phyloP scores from a whole-genome alignment of 108 stramenopile genomes.

The Pseudonitzschia multistriata region DNA sequence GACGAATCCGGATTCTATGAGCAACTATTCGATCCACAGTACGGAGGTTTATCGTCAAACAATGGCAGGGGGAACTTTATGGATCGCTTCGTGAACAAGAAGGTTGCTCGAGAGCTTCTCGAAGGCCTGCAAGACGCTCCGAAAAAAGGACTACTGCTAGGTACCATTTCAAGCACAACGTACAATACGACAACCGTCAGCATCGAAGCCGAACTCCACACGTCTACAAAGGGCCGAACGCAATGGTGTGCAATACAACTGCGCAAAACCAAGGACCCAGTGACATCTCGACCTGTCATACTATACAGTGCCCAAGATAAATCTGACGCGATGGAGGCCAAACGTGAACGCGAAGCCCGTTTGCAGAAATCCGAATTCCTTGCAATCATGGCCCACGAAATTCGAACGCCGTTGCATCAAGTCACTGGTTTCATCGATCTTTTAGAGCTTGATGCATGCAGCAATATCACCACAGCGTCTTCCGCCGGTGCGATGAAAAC shows the following conservation, averaged over 20 bases:
- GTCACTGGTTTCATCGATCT: slow-evolving; percentile 65
- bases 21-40: slow-evolving; percentile 2
- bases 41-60: neutral
- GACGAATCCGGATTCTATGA: slow-evolving; percentile 11
- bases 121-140: slow-evolving; percentile 14
- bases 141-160: neutral
- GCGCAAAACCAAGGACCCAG: slow-evolving; percentile 38
- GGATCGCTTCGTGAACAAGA: slow-evolving; percentile 31
- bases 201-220: slow-evolving; percentile 29
- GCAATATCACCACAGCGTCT: neutral
- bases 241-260: slow-evolving; percentile 40
- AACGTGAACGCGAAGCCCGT: slow-evolving; percentile 32
- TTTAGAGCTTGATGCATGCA: slow-evolving; percentile 25
- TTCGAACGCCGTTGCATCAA: slow-evolving; percentile 65
- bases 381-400: slow-evolving; percentile 58
- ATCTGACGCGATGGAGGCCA: slow-evolving; percentile 28
- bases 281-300: slow-evolving; percentile 30
- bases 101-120: slow-evolving; percentile 27
- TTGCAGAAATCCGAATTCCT: slow-evolving; percentile 32
- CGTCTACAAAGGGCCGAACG: slow-evolving; percentile 13
- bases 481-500: neutral
- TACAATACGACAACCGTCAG: slow-evolving; percentile 14
- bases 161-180: neutral
- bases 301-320: slow-evolving; percentile 35
- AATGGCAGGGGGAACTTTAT: slow-evolving; percentile 19